These are phyloP conservation scores for maize (Zea mays) DNA, from an alignment of 176 grass and related monocot genomes.

Conservation along the genomic window DNA sequence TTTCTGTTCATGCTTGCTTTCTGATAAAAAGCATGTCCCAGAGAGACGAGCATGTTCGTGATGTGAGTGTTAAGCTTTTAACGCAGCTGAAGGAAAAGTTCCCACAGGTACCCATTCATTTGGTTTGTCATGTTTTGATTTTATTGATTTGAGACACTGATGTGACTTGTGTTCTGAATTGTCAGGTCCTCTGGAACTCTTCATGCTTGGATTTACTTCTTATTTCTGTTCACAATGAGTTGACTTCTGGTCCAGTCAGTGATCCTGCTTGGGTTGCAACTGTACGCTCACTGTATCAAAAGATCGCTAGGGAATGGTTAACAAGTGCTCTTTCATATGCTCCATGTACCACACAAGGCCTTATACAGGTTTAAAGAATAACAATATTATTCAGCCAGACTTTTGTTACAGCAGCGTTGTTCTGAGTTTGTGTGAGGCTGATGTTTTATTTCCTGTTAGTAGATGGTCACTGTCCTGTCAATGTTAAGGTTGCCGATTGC, in stretches of 20 bases:
- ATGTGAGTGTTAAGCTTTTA: constrained; percentile 93
- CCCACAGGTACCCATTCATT: constrained; percentile 71
- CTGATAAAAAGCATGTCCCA: constrained; percentile 99
- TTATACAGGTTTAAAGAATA: constrained; percentile 83
- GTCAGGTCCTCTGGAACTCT: constrained; percentile 93
- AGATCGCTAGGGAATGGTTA: constrained; percentile 94
- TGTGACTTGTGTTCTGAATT: constrained; percentile 35
- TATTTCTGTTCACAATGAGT: constrained; percentile 95
- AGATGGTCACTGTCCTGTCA: constrained; percentile 35
- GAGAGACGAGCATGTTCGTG: constrained; percentile 93
- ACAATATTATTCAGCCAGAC: constrained; percentile 25
- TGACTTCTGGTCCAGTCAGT: constrained; percentile 88
- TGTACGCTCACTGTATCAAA: constrained; percentile 91
- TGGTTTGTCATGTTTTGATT: constrained; percentile 25
- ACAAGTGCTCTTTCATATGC: constrained; percentile 98
- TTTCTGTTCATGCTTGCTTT: constrained; percentile 83
- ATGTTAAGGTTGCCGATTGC: constrained; percentile 36
- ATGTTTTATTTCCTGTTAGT: constrained; percentile 44
- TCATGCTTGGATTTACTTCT: constrained; percentile 96
- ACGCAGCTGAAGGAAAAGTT: constrained; percentile 94
- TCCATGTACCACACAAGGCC: constrained; percentile 95
- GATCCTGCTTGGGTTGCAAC: constrained; percentile 99
- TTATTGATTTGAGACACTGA: constrained; percentile 36
- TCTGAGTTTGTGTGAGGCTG: constrained; percentile 25
- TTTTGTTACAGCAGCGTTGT: constrained; percentile 35